A percentile compares a stretch with the other conserved stretches of the same genome.
These are phyloP conservation scores for Aspergillus sp. DNA, from an alignment of 2,329 filamentous ascomycete species.

Conservation along the genomic window DNA sequence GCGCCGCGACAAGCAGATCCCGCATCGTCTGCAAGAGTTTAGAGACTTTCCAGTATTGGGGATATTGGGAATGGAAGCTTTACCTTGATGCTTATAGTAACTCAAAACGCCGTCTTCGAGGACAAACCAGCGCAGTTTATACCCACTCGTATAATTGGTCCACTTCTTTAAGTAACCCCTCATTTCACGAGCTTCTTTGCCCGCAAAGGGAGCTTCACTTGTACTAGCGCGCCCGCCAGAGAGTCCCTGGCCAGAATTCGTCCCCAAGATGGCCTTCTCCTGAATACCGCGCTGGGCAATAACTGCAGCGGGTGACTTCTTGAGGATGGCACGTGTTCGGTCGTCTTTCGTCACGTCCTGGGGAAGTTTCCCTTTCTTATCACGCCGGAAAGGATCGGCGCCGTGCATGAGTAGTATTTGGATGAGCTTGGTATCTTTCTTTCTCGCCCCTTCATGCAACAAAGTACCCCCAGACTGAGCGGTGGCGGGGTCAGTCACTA, in stretches of 20 bases:
- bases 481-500: slow-evolving; percentile 77
- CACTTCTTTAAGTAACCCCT: slow-evolving; percentile 99
- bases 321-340: slow-evolving; percentile 79
- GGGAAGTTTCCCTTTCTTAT: slow-evolving; percentile 91
- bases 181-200: slow-evolving; percentile 91
- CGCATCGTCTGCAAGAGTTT: slow-evolving; percentile 66
- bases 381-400: slow-evolving; percentile 90
- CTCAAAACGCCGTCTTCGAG: slow-evolving; percentile 95
- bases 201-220: slow-evolving; percentile 59
- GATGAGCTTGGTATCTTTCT: slow-evolving; percentile 81
- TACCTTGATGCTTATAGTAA: slow-evolving; percentile 94
- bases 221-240: slow-evolving; percentile 40
- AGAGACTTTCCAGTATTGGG: neutral
- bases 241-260: slow-evolving; percentile 60
- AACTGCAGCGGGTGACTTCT: slow-evolving; percentile 89
- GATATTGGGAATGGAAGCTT: slow-evolving; percentile 1
- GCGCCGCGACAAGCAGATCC: slow-evolving; percentile 94
- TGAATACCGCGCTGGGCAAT: slow-evolving; percentile 94
- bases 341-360: slow-evolving; percentile 98
- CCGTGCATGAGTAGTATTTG: slow-evolving; percentile 89
- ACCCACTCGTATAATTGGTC: slow-evolving; percentile 98
- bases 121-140: slow-evolving; percentile 96
- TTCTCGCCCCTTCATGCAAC: slow-evolving; percentile 88
- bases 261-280: slow-evolving; percentile 91
- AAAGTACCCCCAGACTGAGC: slow-evolving; percentile 84